A percentile compares a stretch with the other conserved stretches of the same genome.
phyloP scores from a whole-genome alignment of 1,284 basidiomycete species.

The Moesziomyces globuligerus region DNA sequence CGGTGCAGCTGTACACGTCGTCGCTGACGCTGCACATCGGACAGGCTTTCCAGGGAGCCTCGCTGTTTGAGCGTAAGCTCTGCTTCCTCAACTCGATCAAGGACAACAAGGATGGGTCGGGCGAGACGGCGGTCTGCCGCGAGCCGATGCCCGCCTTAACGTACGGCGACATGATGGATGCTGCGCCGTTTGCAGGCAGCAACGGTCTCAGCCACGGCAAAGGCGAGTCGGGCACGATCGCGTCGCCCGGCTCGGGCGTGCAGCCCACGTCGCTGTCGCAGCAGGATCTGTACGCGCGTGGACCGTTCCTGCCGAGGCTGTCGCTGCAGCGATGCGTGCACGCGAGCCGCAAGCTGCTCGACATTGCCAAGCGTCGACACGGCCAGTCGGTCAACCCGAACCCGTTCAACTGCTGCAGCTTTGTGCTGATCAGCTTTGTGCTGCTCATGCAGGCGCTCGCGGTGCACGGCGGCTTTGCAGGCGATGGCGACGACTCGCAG shows the following conservation, averaged over 20 bases:
- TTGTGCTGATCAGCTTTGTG: slow-evolving; percentile 61
- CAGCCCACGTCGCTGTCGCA: slow-evolving; percentile 19
- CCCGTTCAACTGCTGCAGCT: slow-evolving; percentile 62
- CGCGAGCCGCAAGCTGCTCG: slow-evolving; percentile 56
- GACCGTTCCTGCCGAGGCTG: slow-evolving; percentile 55
- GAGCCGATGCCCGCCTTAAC: slow-evolving; percentile 55
- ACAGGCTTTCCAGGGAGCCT: slow-evolving; percentile 61
- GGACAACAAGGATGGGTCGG: slow-evolving; percentile 42
- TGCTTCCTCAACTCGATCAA: slow-evolving; percentile 63
- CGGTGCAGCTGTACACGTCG: slow-evolving; percentile 61
- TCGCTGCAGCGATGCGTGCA: slow-evolving; percentile 59
- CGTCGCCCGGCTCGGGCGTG: slow-evolving; percentile 11
- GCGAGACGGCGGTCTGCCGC: slow-evolving; percentile 39
- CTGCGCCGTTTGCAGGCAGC: slow-evolving; percentile 9
- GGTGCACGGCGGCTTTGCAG: slow-evolving; percentile 42
- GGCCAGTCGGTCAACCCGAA: slow-evolving; percentile 53
- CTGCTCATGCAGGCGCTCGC: slow-evolving; percentile 62
- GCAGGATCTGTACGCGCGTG: slow-evolving; percentile 56
- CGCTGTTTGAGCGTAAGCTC: slow-evolving; percentile 61
- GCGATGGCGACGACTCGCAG: slow-evolving; percentile 15
- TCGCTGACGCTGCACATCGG: slow-evolving; percentile 61
- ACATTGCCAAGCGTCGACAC: slow-evolving; percentile 51
- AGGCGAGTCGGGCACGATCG: slow-evolving; percentile 1
- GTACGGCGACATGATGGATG: slow-evolving; percentile 18
- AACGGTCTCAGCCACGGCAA: slow-evolving; percentile 9